Conservation (phyloP, 208 protist species). For the Herpetomonas muscarum region DNA sequence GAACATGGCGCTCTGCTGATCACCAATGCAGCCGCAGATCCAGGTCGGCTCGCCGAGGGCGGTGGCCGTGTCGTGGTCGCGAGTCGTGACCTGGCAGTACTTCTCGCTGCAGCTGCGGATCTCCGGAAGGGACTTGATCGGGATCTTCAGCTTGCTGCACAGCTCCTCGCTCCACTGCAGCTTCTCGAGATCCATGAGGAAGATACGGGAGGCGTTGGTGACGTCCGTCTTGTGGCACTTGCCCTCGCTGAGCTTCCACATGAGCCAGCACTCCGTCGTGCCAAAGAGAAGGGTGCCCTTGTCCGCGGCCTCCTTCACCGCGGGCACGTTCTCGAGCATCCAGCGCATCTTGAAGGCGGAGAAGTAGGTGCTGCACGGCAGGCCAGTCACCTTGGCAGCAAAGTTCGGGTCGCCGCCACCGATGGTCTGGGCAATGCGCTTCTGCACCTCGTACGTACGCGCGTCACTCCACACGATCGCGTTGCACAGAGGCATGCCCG, state of each 20-base stretch:
- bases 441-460: conserved; percentile 57
- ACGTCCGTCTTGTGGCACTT: conserved; percentile 94
- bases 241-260: conserved; percentile 92
- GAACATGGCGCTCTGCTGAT: conserved; percentile 97
- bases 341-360: conserved; percentile 96
- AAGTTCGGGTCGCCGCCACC: conserved; percentile 45
- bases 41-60: conserved; percentile 33
- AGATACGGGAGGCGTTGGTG: conserved; percentile 97
- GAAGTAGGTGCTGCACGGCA: conserved; percentile 97
- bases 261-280: conserved; percentile 98
- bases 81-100: conserved; percentile 35
- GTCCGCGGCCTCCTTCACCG: conserved; percentile 66
- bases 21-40: conserved; percentile 92
- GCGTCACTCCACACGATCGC: conserved; percentile 94
- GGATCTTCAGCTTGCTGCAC: conserved; percentile 77
- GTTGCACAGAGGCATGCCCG: conserved; percentile 93
- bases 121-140: conserved; percentile 79
- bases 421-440: conserved; percentile 31
- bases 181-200: conserved; percentile 97
- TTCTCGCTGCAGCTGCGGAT: conserved; percentile 89
- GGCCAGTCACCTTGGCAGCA: conserved; percentile 64
- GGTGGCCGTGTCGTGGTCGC: conserved; percentile 24
- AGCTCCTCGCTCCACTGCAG: conserved; percentile 92
- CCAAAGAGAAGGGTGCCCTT: conserved; percentile 87
- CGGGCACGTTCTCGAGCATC: conserved; percentile 94